Percentiles rank a stretch among this genome's conserved stretches.
These are phyloP conservation scores for Vitis hybrid DNA, from an alignment of 177 flowering plant genomes.

Conservation along the genomic window DNA sequence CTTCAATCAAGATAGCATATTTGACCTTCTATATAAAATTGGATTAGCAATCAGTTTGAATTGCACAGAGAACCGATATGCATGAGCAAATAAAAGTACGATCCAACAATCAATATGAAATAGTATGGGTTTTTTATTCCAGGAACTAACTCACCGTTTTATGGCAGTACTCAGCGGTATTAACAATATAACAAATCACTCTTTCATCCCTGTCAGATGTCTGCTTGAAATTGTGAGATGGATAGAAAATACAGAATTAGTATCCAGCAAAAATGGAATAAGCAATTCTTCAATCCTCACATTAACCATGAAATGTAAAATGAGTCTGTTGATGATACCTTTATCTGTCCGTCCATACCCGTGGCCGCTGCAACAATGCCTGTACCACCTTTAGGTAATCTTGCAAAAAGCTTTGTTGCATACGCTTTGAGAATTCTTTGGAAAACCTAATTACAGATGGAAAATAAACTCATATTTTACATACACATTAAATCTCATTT, in stretches of 20 bases:
- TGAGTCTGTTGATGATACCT: conserved; percentile 41
- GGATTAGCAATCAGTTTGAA: too few relatives aligned
- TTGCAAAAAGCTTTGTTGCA: conserved; percentile 80
- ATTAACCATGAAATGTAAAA: neutral
- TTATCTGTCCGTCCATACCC: conserved; percentile 96
- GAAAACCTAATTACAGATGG: conserved; percentile 55
- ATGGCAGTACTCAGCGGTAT: conserved; percentile 93
- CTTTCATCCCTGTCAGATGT: conserved; percentile 85
- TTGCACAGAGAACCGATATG: neutral
- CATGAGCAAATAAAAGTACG: neutral
- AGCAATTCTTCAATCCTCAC: neutral
- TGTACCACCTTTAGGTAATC: conserved; percentile 90
- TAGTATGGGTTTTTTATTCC: too few relatives aligned
- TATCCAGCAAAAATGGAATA: neutral
- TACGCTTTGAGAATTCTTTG: conserved; percentile 89
- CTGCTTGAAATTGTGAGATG: conserved; percentile 33
- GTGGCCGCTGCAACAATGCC: conserved; percentile 98
- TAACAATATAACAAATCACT: conserved; percentile 83
- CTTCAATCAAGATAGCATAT: too few relatives aligned
- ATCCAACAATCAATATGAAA: neutral
- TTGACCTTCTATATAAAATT: too few relatives aligned
- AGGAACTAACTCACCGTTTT: conserved; percentile 64
- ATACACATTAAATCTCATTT: neutral
- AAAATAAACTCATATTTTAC: neutral
- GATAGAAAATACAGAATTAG: neutral